A percentile compares a stretch with the other conserved stretches of the same genome.
These are phyloP conservation scores for Trichopus zeylanicus DNA, from an alignment of 116 monocot species.

Conservation along the genomic window DNA sequence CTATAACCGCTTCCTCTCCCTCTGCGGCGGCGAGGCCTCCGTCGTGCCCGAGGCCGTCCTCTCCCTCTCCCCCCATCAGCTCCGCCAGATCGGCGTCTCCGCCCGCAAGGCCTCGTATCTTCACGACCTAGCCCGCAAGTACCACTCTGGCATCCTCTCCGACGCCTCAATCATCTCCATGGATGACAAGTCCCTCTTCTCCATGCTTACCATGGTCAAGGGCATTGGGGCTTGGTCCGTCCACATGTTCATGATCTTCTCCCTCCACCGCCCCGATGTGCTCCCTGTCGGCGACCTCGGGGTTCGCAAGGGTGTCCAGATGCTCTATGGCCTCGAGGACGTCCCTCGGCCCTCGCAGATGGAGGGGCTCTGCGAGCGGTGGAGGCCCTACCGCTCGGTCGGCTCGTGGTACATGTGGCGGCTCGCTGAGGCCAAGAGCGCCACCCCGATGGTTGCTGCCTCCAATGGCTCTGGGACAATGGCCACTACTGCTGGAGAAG, in stretches of 20 bases:
- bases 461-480: neutral
- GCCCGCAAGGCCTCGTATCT: slow-evolving; percentile 45
- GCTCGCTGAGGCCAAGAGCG: slow-evolving; percentile 51
- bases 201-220: slow-evolving; percentile 74
- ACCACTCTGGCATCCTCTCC: slow-evolving; percentile 43
- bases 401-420: slow-evolving; percentile 99
- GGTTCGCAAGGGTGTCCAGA: slow-evolving; percentile 89
- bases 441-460: neutral
- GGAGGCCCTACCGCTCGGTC: slow-evolving; percentile 87
- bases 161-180: slow-evolving; percentile 43
- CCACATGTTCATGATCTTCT: slow-evolving; percentile 98
- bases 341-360: slow-evolving; percentile 80
- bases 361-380: slow-evolving; percentile 73
- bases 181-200: slow-evolving; percentile 57
- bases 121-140: slow-evolving; percentile 55
- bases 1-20: slow-evolving; percentile 54
- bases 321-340: slow-evolving; percentile 55
- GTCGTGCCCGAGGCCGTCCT: slow-evolving; percentile 44
- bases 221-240: slow-evolving; percentile 64
- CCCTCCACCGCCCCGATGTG: slow-evolving; percentile 87
- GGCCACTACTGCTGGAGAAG: neutral
- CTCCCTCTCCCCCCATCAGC: slow-evolving; percentile 29
- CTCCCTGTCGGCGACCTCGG: slow-evolving; percentile 83
- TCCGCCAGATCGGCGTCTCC: slow-evolving; percentile 55
- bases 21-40: slow-evolving; percentile 42